Base-by-base conservation (phyloP, 2,329 filamentous ascomycete genomes). In the Talaromyces sp. region DNA sequence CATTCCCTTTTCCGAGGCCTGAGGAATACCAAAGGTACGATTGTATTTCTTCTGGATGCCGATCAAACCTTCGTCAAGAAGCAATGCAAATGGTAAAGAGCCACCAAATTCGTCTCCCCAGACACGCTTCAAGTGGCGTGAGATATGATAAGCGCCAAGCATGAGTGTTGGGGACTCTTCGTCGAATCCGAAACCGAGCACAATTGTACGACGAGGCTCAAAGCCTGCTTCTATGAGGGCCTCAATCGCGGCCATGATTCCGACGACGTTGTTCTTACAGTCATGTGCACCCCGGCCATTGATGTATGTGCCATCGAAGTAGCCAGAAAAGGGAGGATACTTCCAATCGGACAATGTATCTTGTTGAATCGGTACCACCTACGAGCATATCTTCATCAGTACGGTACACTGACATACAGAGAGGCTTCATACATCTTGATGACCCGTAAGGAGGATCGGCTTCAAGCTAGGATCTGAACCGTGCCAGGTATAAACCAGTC, bases 161-260 rank as follows among this genome's bases (percentile, higher is more conserved):
- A 84, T 79, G n/a, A 76, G 78, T 5, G 86, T 86, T 19, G 82
- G 83, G 59, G 83, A 85, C 72, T 89, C 87, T 69, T 90, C 87
- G 65, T 90, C 87, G 65, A 88, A 90, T 0, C 87, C 87, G 68
- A 89, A 87, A 1, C 84, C 85, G 7, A 89, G 70, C 3, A 89
- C 72, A 6, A 89, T 77, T 0, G 86, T 87, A 56, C 87, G 80
- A 63, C 78, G 80, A 0, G 87, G 87, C 1, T 75, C 69, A 78
- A 83, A 89, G 2, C 75, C 68, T 41, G 84, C 79, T 0, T 78
- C 75, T 15, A 89, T 74, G 0, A 88, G 75, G 0, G 80, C 75
- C 69, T 89, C 87, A 3, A 86, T 71, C 0, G 80, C 81, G 61
- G 84, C 85, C 64, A 86, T 72, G 1, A 84, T 75, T 0, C 80